Evolutionary conservation across 2,329 filamentous ascomycete genomes (phyloP).

Genomic region (Elsinoe perseae): DNA sequence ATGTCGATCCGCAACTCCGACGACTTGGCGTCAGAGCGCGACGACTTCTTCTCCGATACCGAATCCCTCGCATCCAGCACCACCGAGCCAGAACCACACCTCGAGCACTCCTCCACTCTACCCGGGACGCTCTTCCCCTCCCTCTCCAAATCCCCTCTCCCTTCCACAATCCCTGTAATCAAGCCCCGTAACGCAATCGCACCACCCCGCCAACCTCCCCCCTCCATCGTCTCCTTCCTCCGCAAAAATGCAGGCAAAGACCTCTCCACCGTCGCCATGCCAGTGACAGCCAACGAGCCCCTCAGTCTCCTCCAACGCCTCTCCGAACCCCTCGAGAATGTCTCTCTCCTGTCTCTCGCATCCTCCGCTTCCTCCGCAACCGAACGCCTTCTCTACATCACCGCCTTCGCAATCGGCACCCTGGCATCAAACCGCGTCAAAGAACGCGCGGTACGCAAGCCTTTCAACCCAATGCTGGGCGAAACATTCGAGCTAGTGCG

Average conservation of each 20-base stretch:
- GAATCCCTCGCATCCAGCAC: conserved; percentile 49
- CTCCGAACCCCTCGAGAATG: conserved; percentile 87
- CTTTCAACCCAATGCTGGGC: conserved; percentile 92
- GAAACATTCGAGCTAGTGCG: conserved; percentile 92
- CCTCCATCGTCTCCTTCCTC: conserved; percentile 86
- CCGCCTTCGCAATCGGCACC: conserved; percentile 83
- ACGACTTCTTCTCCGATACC: conserved; percentile 37
- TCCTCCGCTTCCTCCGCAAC: conserved; percentile 41
- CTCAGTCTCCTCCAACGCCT: conserved; percentile 79
- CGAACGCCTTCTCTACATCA: conserved; percentile 74
- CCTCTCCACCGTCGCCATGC: conserved; percentile 93
- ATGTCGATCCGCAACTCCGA: conserved; percentile 67
- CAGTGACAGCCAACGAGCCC: conserved; percentile 91
- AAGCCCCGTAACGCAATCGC: conserved; percentile 62
- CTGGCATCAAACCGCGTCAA: conserved; percentile 76
- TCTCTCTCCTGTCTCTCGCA: conserved; percentile 70
- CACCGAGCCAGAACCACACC: conserved; percentile 37
- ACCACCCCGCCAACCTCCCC: conserved; percentile 68
- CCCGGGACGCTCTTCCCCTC: conserved; percentile 55
- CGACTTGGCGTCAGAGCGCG: conserved; percentile 58
- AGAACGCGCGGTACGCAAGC: conserved; percentile 88
- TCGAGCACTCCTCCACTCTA: conserved; percentile 23
- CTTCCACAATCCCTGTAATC: conserved; percentile 64
- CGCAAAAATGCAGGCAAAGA: conserved; percentile 98
- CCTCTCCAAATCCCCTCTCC: conserved; percentile 66